Evolutionary conservation across 805 yeast genomes (phyloP).

Genomic region (Yarrowia sp.): DNA sequence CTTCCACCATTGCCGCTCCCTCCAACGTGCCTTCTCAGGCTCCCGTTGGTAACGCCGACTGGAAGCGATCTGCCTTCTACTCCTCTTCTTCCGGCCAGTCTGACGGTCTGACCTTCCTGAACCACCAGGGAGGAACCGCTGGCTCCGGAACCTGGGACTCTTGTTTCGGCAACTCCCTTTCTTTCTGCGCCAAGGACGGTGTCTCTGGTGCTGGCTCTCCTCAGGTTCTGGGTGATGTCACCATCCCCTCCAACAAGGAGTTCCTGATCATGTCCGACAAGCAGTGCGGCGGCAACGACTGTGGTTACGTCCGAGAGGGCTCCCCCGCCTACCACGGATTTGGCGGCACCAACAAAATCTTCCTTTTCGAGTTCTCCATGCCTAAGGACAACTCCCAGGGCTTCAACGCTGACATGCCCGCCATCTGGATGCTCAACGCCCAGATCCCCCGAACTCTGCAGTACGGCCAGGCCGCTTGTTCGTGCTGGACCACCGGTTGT

Average conservation of each 20-base stretch:
- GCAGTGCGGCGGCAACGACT: constrained; percentile 54
- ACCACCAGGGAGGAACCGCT: constrained; percentile 81
- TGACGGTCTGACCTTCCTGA: constrained; percentile 78
- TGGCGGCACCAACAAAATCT: constrained; percentile 81
- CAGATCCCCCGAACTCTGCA: constrained; percentile 96
- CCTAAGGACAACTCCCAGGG: constrained; percentile 66
- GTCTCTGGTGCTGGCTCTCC: constrained; percentile 72
- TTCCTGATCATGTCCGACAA: constrained; percentile 75
- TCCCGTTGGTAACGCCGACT: constrained; percentile 57
- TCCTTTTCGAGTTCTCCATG: constrained; percentile 93
- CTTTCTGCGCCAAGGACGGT: constrained; percentile 83
- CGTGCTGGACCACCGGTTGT: constrained; percentile 97
- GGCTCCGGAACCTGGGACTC: constrained; percentile 90
- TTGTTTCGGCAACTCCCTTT: constrained; percentile 89
- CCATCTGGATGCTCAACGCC: constrained; percentile 94
- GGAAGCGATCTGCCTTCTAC: constrained; percentile 79
- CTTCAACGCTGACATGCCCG: constrained; percentile 92
- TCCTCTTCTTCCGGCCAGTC: constrained; percentile 68
- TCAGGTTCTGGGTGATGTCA: constrained; percentile 69
- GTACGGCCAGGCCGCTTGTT: constrained; percentile 83
- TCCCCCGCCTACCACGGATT: constrained; percentile 96
- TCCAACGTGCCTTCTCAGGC: constrained; percentile 47
- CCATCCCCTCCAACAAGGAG: constrained; percentile 77
- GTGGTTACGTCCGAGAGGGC: constrained; percentile 86
- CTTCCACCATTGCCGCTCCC: constrained; percentile 44